Evolutionary conservation across 169 alveolate species (phyloP), one percentile per base, ranked within the genome.

Genomic region (Plasmodium berghei): DNA sequence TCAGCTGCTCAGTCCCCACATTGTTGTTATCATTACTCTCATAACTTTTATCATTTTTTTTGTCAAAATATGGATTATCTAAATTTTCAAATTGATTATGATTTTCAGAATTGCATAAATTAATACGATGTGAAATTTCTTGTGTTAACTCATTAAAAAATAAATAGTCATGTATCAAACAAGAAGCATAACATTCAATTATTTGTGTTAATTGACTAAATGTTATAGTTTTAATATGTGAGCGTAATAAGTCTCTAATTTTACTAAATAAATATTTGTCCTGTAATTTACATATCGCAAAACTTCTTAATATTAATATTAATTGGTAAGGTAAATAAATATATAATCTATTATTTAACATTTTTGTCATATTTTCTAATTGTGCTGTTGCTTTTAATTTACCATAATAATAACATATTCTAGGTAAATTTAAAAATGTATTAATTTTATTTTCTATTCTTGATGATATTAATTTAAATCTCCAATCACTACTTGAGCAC

Each of bases 401-500:
- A 2, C 96, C 97, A 66, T 92, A 87, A 48, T 92, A 91, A 59
- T 46, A 80, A 72, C 97, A 94, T 45, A 94, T 92, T 62, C 93
- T 69, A n/a, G 97, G 97, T 48, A 95, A 83, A 64, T 95, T 94
- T 73, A 80, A 26, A 52, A 71, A 72, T 48, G 94, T 91, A 75
- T 93, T 95, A 48, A 93, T 80, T 18, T 90, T 58, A 26, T 93
- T 77, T 54, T 89, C 66, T 42, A 95, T 70, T 45, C 92, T 87
- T 14, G 87, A 89, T 26, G 95, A 86, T 42, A 95, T 88, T 24
- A 94, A 71, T 40, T 93, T 92, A 64, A 95, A 95, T 24, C 97
- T 87, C 94, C 94, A 95, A 59, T 93, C 97, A 12, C 95, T 83
- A 20, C 95, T 93, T 45, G 95, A 96, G 55, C 95, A 92, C 18